Conservation (phyloP, 2,329 filamentous ascomycete species). For the Coniochaeta hoffmannii region DNA sequence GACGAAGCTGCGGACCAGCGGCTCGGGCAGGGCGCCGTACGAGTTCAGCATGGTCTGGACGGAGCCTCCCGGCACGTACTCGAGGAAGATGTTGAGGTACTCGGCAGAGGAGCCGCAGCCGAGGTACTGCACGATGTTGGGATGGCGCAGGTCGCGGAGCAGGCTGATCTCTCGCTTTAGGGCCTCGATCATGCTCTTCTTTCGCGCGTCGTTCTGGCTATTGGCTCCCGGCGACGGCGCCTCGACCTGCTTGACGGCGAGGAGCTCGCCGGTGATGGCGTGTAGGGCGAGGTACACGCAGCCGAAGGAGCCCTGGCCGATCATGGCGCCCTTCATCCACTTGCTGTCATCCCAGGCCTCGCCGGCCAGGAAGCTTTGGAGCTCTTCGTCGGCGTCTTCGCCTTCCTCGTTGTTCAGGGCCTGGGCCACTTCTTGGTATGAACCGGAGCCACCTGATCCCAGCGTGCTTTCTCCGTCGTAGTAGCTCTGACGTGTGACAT, state of each 20-base stretch:
- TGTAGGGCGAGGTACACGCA: slow-evolving; percentile 93
- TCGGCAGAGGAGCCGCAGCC: slow-evolving; percentile 88
- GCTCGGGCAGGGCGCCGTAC: slow-evolving; percentile 90
- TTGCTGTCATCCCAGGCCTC: slow-evolving; percentile 96
- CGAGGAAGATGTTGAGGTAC: slow-evolving; percentile 98
- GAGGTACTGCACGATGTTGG: slow-evolving; percentile 97
- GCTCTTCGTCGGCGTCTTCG: slow-evolving; percentile 82
- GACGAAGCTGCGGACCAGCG: slow-evolving; percentile 91
- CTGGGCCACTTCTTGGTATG: slow-evolving; percentile 75
- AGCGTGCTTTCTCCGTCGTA: slow-evolving; percentile 69
- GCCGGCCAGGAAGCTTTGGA: slow-evolving; percentile 82
- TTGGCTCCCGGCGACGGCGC: slow-evolving; percentile 71
- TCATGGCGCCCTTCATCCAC: slow-evolving; percentile 98
- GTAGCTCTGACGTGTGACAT: slow-evolving; percentile 67
- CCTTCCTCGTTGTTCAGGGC: slow-evolving; percentile 83
- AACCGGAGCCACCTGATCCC: slow-evolving; percentile 54
- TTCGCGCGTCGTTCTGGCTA: slow-evolving; percentile 77
- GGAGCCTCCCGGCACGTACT: slow-evolving; percentile 95
- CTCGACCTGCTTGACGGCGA: slow-evolving; percentile 98
- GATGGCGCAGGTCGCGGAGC: slow-evolving; percentile 85
- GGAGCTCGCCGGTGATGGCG: slow-evolving; percentile 90
- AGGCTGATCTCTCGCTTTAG: slow-evolving; percentile 95
- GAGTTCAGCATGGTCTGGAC: slow-evolving; percentile 98
- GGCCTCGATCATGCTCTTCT: slow-evolving; percentile 97
- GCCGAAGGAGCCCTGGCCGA: slow-evolving; percentile 94